Base-by-base conservation (phyloP, 192 early-diverging fungal genomes). In the Linnemannia exigua region DNA sequence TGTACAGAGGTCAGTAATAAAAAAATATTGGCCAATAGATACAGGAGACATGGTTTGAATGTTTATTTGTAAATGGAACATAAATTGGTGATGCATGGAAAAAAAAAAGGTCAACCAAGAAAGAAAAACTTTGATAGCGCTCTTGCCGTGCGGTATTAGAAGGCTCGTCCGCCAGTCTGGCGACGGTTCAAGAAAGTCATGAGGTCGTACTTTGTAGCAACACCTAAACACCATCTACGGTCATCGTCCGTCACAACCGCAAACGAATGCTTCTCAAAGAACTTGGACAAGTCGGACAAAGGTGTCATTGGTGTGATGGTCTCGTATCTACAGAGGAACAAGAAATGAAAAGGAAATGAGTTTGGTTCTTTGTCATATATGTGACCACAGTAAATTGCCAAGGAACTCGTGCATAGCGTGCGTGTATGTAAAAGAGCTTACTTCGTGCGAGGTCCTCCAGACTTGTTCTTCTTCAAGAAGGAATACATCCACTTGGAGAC, bases 241-340 rank as follows among this genome's bases (percentile, higher is more conserved):
- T 92, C 90, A 19, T 89, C 87, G 77, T 97, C 96, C 5, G 96
- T 97, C 15, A 97, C 93, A 79, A 97, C 95, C 0, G 94, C 94
- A 81, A 96, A 95, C 33, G 93, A 93, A 75, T 95, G 91, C 63
- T 93, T 91, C 74, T 97, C 96, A 92, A 96, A 97, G 87, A 97
- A 95, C 51, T 91, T 89, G 31, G 95, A 92, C 20, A 97, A 89
- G 72, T 96, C 95, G 68, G 93, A 88, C 68, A 96, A 90, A 73
- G 94, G 92, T 5, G 96, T 97, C 63, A 91, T 91, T 9, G 96
- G 96, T 17, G 96, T 96, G 66, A 97, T 95, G 12, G 94, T 78
- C 88, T 95, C 90, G 82, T 97, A 97, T 71, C 89, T 89, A 31
- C 31, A 67, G 15, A 14, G 28, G 25, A 72, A 36, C 14, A 25